These are phyloP conservation scores for Trametes maxima DNA, from an alignment of 768 basidiomycete species.

Conservation along the genomic window DNA sequence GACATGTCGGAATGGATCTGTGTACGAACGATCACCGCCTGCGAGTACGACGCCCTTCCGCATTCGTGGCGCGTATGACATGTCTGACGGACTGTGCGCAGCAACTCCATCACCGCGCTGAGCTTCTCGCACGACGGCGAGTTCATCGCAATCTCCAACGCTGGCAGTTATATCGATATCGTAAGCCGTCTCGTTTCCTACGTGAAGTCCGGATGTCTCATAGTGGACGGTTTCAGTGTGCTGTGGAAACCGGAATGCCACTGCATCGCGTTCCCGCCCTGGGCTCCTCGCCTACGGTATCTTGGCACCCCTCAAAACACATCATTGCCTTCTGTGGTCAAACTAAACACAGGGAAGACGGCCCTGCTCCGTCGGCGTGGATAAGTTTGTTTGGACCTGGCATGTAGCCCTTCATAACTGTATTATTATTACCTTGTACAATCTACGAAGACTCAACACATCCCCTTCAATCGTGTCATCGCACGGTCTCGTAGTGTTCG, in stretches of 20 bases:
- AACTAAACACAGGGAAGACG: slow-evolving; percentile 64
- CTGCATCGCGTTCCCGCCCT: slow-evolving; percentile 77
- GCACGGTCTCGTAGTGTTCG: neutral
- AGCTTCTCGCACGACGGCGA: slow-evolving; percentile 87
- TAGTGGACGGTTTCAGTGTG: slow-evolving; percentile 54
- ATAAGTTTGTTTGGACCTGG: slow-evolving; percentile 69
- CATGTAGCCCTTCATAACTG: slow-evolving; percentile 18
- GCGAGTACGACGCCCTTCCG: slow-evolving; percentile 61
- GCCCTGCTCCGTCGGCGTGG: slow-evolving; percentile 64
- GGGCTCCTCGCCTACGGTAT: slow-evolving; percentile 71
- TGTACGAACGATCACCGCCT: slow-evolving; percentile 70
- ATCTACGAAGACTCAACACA: neutral
- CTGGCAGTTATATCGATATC: slow-evolving; percentile 75
- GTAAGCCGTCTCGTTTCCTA: slow-evolving; percentile 41
- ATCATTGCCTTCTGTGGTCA: slow-evolving; percentile 84
- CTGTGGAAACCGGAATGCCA: slow-evolving; percentile 74
- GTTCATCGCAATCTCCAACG: slow-evolving; percentile 75
- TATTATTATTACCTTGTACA: neutral
- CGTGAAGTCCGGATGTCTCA: neutral
- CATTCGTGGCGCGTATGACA: neutral
- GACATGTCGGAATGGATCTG: slow-evolving; percentile 83
- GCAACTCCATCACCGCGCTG: slow-evolving; percentile 69
- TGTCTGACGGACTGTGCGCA: slow-evolving; percentile 32
- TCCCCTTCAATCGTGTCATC: neutral
- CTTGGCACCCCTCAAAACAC: slow-evolving; percentile 83